These are phyloP conservation scores for Xylaria telfairii DNA, from an alignment of 495 filamentous ascomycete genomes.

Conservation along the genomic window DNA sequence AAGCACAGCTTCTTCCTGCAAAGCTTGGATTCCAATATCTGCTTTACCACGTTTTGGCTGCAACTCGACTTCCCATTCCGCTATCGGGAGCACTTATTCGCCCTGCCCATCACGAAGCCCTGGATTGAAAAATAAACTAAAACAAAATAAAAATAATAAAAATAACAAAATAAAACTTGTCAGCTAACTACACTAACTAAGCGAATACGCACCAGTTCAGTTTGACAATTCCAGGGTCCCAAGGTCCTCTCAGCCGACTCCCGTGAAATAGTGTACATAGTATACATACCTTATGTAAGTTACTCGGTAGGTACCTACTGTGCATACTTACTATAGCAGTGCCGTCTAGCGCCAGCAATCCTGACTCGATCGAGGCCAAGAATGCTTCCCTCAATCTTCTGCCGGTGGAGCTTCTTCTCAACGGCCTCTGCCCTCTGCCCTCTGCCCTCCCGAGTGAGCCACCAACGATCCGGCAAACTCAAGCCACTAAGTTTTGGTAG, in stretches of 20 bases:
- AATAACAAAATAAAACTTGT: no score
- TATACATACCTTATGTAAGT: no score
- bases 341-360: neutral
- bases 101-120: neutral
- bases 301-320: no score
- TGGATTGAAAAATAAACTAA: no score
- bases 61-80: neutral
- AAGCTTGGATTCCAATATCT: neutral
- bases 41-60: neutral
- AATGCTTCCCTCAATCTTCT: neutral
- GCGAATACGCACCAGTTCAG: neutral
- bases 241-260: neutral
- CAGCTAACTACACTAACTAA: neutral
- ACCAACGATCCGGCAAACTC: neutral
- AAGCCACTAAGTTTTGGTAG: conserved; percentile 12
- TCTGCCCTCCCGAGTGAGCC: neutral
- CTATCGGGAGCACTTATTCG: neutral
- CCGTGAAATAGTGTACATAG: neutral
- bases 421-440: neutral
- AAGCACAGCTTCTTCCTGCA: neutral
- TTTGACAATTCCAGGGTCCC: neutral
- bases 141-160: no score
- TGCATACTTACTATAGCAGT: neutral
- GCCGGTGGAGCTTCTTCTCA: neutral
- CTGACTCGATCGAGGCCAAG: conserved; percentile 11